Percentiles rank a stretch among this genome's conserved stretches.
phyloP scores from a whole-genome alignment of 345 rosid species.

The Zanthoxylum bungeanum region DNA sequence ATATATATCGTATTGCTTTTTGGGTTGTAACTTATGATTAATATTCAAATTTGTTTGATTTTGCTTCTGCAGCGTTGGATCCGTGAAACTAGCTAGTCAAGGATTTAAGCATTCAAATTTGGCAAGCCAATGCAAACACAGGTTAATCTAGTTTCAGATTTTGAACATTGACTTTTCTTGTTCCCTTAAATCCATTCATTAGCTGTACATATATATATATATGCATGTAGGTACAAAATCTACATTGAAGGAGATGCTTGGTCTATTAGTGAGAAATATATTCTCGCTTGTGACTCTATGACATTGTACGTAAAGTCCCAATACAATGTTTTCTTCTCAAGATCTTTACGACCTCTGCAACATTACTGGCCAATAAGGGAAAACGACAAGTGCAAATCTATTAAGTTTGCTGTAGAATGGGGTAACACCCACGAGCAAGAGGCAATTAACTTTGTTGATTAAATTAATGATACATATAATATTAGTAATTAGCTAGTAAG shows the following conservation, averaged over 20 bases:
- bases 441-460: neutral
- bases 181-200: too few species aligned
- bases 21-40: too few species aligned
- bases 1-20: neutral
- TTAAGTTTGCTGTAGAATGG: conserved; percentile 74
- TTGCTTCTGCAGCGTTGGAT: conserved; percentile 73
- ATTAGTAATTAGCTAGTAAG: too few species aligned
- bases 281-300: conserved; percentile 71
- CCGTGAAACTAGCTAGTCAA: conserved; percentile 46
- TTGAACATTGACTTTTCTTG: neutral
- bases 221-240: conserved; percentile 58
- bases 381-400: conserved; percentile 61
- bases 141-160: conserved; percentile 50
- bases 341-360: conserved; percentile 55
- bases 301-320: conserved; percentile 57
- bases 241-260: conserved; percentile 80
- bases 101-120: conserved; percentile 77
- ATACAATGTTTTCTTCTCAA: conserved; percentile 64
- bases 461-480: too few species aligned
- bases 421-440: conserved; percentile 69
- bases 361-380: conserved; percentile 76
- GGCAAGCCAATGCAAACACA: conserved; percentile 69
- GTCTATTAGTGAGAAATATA: conserved; percentile 87
- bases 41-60: neutral
- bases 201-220: too few species aligned